These are phyloP conservation scores for Xylariaceae sp. DNA, from an alignment of 2,329 filamentous ascomycete species.

Conservation along the genomic window DNA sequence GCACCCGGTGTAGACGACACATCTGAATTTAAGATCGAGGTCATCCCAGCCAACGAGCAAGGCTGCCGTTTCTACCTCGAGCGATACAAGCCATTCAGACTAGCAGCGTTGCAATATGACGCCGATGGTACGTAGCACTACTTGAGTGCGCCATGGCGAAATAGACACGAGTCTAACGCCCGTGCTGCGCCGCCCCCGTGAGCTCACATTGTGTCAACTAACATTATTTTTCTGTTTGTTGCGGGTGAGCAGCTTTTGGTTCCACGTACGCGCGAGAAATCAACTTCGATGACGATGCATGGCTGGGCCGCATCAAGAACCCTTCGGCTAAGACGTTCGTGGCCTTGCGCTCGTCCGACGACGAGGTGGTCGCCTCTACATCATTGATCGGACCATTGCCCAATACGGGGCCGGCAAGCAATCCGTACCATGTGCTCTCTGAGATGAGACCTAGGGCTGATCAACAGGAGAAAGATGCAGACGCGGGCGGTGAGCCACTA, in stretches of 20 bases:
- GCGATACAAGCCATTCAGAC: slow-evolving; percentile 40
- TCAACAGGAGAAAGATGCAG: slow-evolving; percentile 8
- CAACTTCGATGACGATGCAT: slow-evolving; percentile 43
- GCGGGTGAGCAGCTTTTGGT: slow-evolving; percentile 40
- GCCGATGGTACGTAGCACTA: slow-evolving; percentile 34
- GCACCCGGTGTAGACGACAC: slow-evolving; percentile 4
- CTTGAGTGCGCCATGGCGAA: not conserved
- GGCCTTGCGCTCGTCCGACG: slow-evolving; percentile 32
- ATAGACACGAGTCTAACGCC: not conserved
- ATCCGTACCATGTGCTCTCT: slow-evolving; percentile 28
- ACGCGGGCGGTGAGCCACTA: slow-evolving; percentile 14
- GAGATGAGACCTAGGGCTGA: slow-evolving; percentile 16
- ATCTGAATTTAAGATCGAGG: slow-evolving; percentile 32
- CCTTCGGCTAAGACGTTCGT: slow-evolving; percentile 44
- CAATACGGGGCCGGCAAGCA: slow-evolving; percentile 29
- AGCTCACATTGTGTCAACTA: slow-evolving; percentile 20
- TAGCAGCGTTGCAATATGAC: slow-evolving; percentile 37
- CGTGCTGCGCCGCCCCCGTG: not conserved
- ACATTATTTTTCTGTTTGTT: slow-evolving; percentile 3
- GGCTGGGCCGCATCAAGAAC: slow-evolving; percentile 45
- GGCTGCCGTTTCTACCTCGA: slow-evolving; percentile 39
- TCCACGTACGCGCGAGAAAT: slow-evolving; percentile 46
- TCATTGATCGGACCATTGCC: slow-evolving; percentile 42
- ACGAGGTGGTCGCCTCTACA: slow-evolving; percentile 41
- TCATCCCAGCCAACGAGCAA: slow-evolving; percentile 32